Base-by-base conservation (phyloP, 2,329 filamentous ascomycete species). In the Aspergillus hortae region DNA sequence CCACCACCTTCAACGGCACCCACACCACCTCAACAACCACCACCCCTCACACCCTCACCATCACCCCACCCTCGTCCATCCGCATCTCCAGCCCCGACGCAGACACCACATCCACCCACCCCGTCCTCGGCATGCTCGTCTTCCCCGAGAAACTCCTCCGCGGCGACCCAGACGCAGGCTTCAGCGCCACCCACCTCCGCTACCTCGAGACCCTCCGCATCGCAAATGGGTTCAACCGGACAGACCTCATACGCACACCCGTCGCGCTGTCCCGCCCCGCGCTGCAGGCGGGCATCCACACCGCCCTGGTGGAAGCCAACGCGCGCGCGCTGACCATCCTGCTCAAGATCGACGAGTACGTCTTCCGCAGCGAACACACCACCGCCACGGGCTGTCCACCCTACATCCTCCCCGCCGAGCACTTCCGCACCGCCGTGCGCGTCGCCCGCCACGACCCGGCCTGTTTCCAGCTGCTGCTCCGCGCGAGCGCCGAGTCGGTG, bases 251-350 rank as follows among this genome's bases (percentile, higher is more conserved):
- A 10, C 35, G 46, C 38, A 50, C 49, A 14, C 48, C 59, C 33
- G 45, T 63, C 44, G 23, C 51, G 11, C 56, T 74, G 7, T 67
- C 73, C 3, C 66, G 62, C 2, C 56, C 61, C 2, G 62, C 63
- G 0, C 52, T 74, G 2, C 70, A 74, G n/a, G 54, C 68, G 25
- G 74, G 75, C 7, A 69, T 77, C 44, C 62, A 64, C 23, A 66
- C 61, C 3, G 74, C 75, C 9, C 67, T 77, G 9, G 27, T 60
- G 6, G 60, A 67, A 5, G 52, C 62, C 10, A 69, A 76, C 32
- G 27, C 52, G 2, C 48, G 53, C 4, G 70, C 68, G 0, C 61
- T 76, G 4, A 49, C 59, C 5, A 61, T 60, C 11, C 61, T 77
- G 5, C 62, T 76, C 15, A 72, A 72, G 46, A 57, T 75, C 6